Percentiles rank a stretch among this genome's conserved stretches.
Evolutionary conservation across 148 eudicot genomes (phyloP).

Genomic region (Oxyria digyna): DNA sequence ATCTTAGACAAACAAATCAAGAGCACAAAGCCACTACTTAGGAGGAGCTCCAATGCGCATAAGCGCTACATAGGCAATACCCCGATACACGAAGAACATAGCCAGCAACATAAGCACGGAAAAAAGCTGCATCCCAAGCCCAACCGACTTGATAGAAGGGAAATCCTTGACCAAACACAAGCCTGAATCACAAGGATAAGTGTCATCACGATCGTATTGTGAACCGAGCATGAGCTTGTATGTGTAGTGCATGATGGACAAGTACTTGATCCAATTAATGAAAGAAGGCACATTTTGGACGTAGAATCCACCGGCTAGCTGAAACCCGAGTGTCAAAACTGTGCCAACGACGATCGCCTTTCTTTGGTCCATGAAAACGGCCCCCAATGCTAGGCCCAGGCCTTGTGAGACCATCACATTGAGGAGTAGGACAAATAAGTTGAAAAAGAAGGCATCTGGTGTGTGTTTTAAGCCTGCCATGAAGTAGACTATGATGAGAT

Average conservation of each 20-base stretch:
- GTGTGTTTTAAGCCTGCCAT: constrained; percentile 63
- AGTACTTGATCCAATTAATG: constrained; percentile 62
- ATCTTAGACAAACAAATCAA: too few relatives aligned
- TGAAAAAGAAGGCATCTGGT: constrained; percentile 23
- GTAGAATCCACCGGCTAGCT: constrained; percentile 61
- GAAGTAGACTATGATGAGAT: constrained; percentile 46
- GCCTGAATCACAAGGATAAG: constrained; percentile 32
- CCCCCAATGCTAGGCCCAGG: constrained; percentile 42
- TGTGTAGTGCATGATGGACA: constrained; percentile 35
- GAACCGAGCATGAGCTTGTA: constrained; percentile 53
- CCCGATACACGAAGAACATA: constrained; percentile 51
- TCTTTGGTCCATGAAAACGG: constrained; percentile 55
- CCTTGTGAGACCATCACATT: constrained; percentile 31
- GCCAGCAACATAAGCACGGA: constrained; percentile 33
- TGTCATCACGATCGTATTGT: constrained; percentile 37
- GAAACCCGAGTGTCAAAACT: constrained; percentile 52
- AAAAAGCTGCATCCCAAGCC: constrained; percentile 23
- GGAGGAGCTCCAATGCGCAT: constrained; percentile 55
- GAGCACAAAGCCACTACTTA: too few relatives aligned
- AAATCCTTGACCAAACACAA: constrained; percentile 53
- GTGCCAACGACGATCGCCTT: constrained; percentile 54
- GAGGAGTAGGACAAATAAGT: constrained; percentile 31
- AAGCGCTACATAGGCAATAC: constrained; percentile 67
- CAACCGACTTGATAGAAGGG: constrained; percentile 37
- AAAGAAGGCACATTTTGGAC: constrained; percentile 64